Evolutionary conservation across 345 rosid species (phyloP), one percentile per base, ranked within the genome.

Genomic region (Turritis glabra): DNA sequence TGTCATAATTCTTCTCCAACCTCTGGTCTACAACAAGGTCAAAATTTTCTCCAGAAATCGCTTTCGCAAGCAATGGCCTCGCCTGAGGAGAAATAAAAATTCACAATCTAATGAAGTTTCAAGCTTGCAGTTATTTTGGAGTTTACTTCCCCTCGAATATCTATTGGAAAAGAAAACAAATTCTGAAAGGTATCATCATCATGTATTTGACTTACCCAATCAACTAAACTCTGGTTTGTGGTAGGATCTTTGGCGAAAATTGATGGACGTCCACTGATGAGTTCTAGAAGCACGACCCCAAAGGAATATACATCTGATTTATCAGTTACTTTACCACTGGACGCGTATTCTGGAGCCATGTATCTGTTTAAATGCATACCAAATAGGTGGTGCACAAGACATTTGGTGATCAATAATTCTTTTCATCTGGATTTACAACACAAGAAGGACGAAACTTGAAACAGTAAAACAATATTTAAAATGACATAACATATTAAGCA

Each of bases 281-380:
- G 84, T 81, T 91, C 97, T 15, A 91, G 76, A 73, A 91, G 91
- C 87, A 89, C 78, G 52, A 89, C 85, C 1, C 96, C 97, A 44
- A 70, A 88, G 12, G 97, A 89, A 79, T 85, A 91, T 15, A 91
- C 89, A 74, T 91, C 96, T 8, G 96, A 89, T 43, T 89, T 91
- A 12, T 88, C 97, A 3, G 91, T 82, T 51, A 89, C 56, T 81
- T 89, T 88, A 19, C 97, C 97, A 30, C 91, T 91, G 17, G 91
- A 75, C 46, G 91, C 97, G 64, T 91, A 89, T 73, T 91, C 96
- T 15, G 97, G 97, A 53, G 97, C 93, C 85, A 91, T 63, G 64
- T 89, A 89, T 75, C 95, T 89, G 87, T 23, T 64, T 48, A 48
- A 25, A 27, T n/a, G n/a, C n/a, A n/a, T n/a, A n/a, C n/a, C n/a